These are phyloP conservation scores for Chlorella variabilis DNA, from an alignment of 163 green algal genomes.

Conservation along the genomic window DNA sequence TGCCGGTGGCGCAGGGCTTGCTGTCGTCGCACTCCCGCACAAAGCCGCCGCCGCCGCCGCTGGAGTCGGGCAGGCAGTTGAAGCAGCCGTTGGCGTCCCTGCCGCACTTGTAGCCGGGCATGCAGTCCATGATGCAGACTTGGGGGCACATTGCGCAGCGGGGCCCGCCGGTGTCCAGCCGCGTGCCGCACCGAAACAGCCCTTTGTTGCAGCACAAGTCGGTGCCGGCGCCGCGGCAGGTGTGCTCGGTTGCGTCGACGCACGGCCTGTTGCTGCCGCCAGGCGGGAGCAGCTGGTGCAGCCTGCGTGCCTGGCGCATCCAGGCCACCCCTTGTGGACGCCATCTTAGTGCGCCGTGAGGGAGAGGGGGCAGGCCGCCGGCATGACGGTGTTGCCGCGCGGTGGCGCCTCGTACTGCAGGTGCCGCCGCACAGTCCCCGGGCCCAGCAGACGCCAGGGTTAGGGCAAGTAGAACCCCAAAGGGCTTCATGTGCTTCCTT, in stretches of 20 bases:
- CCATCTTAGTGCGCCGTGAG: no score
- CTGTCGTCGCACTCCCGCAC: no score
- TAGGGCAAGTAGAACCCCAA: no score
- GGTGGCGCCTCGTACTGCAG: no score
- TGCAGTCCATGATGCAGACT: not conserved
- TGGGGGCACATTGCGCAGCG: slow-evolving; percentile 11
- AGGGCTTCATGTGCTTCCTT: no score
- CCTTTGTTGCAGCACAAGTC: slow-evolving; percentile 17
- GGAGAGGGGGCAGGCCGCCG: no score
- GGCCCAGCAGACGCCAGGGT: no score
- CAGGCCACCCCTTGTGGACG: no score
- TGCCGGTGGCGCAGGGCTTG: no score
- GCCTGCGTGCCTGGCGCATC: no score
- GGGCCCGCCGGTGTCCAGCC: not conserved
- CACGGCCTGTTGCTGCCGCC: not conserved
- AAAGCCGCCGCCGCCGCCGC: not conserved
- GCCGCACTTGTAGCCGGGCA: not conserved
- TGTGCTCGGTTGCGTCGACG: not conserved
- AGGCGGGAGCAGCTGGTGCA: not conserved
- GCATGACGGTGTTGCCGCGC: no score
- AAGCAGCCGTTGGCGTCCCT: not conserved
- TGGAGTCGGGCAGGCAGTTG: not conserved
- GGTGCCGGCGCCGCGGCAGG: not conserved
- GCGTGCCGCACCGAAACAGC: not conserved
- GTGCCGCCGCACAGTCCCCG: no score